These are phyloP conservation scores for Pleurotus giganteus DNA, from an alignment of 768 basidiomycete species.

Conservation along the genomic window DNA sequence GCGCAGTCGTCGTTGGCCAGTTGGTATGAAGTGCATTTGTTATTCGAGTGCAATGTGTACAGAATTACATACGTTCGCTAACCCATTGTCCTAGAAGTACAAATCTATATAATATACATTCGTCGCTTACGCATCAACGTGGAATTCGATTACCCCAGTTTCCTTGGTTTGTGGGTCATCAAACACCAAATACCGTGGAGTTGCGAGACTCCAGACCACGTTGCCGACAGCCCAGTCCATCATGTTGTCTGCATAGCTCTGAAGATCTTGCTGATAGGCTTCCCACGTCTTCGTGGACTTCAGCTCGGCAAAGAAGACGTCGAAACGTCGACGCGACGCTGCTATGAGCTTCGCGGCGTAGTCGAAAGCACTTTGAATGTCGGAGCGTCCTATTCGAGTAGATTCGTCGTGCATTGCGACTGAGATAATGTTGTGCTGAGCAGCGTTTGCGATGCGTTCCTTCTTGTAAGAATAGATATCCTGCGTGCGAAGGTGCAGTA, in stretches of 20 bases:
- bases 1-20: too few relatives aligned
- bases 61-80: too few relatives aligned
- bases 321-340: background rate
- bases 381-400: constrained; percentile 5
- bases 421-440: constrained; percentile 13
- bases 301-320: background rate
- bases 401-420: constrained; percentile 11
- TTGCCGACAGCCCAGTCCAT: constrained; percentile 7
- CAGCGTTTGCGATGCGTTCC: constrained; percentile 12
- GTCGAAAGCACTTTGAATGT: constrained; percentile 9
- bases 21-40: too few relatives aligned
- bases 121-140: background rate
- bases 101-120: background rate
- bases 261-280: background rate
- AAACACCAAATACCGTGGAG: background rate
- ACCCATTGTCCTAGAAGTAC: background rate
- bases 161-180: background rate
- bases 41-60: too few relatives aligned
- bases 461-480: constrained; percentile 17
- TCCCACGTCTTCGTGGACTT: background rate
- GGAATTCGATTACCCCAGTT: constrained; percentile 1
- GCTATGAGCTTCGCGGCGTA: background rate
- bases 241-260: constrained; percentile 7
- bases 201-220: constrained; percentile 3
- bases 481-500: background rate